These are phyloP conservation scores for Populus nigra DNA, from an alignment of 345 rosid genomes.

Conservation along the genomic window DNA sequence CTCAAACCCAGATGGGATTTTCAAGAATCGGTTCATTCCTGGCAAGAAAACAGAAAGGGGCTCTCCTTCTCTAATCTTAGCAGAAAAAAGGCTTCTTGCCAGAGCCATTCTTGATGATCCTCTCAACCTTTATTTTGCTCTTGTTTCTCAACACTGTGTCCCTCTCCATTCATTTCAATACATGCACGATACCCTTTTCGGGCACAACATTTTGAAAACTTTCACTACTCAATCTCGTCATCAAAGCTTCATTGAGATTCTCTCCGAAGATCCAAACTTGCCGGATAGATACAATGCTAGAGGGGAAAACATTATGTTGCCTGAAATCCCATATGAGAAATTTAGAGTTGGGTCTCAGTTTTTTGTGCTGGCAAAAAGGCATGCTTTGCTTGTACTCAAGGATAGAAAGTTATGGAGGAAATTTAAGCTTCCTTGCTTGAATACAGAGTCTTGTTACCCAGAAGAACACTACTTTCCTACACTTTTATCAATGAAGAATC, in stretches of 20 bases:
- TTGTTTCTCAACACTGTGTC: slow-evolving; percentile 71
- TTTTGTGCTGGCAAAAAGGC: slow-evolving; percentile 64
- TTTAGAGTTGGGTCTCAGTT: slow-evolving; percentile 93
- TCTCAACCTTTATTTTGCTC: slow-evolving; percentile 68
- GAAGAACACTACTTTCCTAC: slow-evolving; percentile 95
- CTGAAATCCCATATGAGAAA: slow-evolving; percentile 54
- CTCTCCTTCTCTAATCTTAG: slow-evolving; percentile 69
- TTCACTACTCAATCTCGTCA: slow-evolving; percentile 37
- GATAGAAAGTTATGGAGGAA: slow-evolving; percentile 76
- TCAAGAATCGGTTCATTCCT: slow-evolving; percentile 53
- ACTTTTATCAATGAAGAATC: slow-evolving; percentile 63
- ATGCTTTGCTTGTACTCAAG: slow-evolving; percentile 56
- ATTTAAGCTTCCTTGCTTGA: slow-evolving; percentile 59
- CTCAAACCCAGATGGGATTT: slow-evolving; percentile 18
- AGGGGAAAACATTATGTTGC: slow-evolving; percentile 58
- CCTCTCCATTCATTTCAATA: slow-evolving; percentile 77
- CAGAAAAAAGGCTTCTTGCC: slow-evolving; percentile 72
- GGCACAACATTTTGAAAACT: slow-evolving; percentile 26
- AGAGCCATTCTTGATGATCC: slow-evolving; percentile 79
- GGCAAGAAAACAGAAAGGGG: slow-evolving; percentile 61
- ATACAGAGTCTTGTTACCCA: slow-evolving; percentile 62
- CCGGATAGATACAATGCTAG: slow-evolving; percentile 61
- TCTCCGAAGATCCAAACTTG: slow-evolving; percentile 56
- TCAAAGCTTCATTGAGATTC: slow-evolving; percentile 70
- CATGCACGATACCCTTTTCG: slow-evolving; percentile 58